Conservation (phyloP, 208 protist species). For the Zelonia costaricensis region DNA sequence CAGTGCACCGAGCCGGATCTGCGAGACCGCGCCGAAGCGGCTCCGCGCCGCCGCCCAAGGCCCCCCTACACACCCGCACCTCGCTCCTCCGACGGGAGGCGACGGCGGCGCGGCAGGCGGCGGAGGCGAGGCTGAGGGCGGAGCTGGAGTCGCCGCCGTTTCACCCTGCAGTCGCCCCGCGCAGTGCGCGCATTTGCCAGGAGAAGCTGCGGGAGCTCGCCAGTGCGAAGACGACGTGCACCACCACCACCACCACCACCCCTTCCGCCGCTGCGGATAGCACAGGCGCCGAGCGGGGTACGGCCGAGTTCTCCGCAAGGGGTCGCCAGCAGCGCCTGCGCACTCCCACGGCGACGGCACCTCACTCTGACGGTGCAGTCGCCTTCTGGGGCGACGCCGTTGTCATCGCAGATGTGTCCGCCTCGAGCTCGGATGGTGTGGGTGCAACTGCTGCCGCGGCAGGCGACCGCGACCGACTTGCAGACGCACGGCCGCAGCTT, state of each 20-base stretch:
- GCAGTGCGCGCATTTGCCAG: conserved; percentile 18
- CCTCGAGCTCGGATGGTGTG: neutral
- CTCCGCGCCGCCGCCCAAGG: neutral
- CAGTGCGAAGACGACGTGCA: no score
- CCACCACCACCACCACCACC: neutral
- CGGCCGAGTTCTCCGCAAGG: no score
- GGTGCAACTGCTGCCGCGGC: neutral
- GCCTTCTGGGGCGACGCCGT: neutral
- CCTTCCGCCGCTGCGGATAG: no score
- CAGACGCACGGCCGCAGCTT: no score
- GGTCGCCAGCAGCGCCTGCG: no score
- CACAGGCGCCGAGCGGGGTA: neutral
- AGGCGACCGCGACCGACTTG: neutral
- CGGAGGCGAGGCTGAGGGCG: conserved; percentile 2
- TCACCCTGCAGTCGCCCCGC: conserved; percentile 12
- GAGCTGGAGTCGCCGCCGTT: conserved; percentile 20
- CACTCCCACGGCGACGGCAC: no score
- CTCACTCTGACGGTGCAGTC: no score
- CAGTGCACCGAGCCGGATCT: neutral
- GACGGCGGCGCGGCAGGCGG: conserved; percentile 7
- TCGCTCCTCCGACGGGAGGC: conserved; percentile 17
- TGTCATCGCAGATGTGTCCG: neutral
- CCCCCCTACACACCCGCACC: conserved; percentile 21
- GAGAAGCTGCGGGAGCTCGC: conserved; percentile 17
- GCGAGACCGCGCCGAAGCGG: neutral